Evolutionary conservation across 495 filamentous ascomycete species (phyloP), one percentile per base, ranked within the genome.

Genomic region (Aspergillus cavernicola): DNA sequence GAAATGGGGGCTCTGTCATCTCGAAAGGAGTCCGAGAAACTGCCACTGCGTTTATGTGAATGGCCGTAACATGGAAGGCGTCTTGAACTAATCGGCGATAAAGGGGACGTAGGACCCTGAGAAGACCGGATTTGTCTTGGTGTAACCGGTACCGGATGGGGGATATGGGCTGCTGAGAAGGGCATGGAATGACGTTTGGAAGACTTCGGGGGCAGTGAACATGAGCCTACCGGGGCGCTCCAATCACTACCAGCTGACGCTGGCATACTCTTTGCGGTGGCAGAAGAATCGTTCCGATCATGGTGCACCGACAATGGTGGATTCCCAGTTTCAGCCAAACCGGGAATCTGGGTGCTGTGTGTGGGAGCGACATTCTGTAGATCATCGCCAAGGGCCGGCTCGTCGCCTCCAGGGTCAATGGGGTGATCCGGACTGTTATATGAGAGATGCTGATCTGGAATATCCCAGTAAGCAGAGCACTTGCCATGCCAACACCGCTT

Each of bases 401-500:
- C 50, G 38, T 81, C 75, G 19, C 84, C 88, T 36, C 92, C 92
- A 12, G 92, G 89, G 3, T 78, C 58, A 51, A 96, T 91, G 20
- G 86, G 81, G 39, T 81, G 75, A 48, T 92, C 85, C 10, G 81
- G 74, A 11, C 77, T 75, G 42, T 83, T 69, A 57, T 75, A 72
- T 39, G 74, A 66, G 49, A 64, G 56, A 18, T 81, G 76, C 70
- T 66, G 84, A 76, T 84, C 80, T 0, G 81, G 72, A 1, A 77
- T 79, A 58, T 95, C 88, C 92, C 92, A 97, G 62, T 90, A 96
- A 23, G 88, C 70, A 2, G 86, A 83, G 61, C 91, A 97, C 13
- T 90, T 88, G 45, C 90, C 83, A 69, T 95, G 82, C 95, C 95
- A 99, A 65, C 95, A 97, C 67, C 93, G 92, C 69, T 97, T 97